Evolutionary conservation across 108 stramenopile genomes (phyloP), one percentile per base, ranked within the genome.

Genomic region (Nitzschia sp.): DNA sequence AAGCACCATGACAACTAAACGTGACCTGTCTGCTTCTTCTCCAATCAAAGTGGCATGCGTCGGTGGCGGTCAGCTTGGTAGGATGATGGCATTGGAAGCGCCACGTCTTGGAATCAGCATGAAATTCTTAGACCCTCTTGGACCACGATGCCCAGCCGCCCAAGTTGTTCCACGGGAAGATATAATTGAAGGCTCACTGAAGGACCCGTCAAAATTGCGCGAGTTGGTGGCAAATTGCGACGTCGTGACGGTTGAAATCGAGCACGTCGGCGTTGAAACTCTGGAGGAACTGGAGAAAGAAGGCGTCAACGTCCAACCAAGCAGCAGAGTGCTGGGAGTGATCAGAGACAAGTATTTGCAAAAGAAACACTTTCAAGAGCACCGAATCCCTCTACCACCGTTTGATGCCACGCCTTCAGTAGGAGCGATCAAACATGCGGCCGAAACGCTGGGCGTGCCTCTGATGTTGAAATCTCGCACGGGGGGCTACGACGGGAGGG

Each of bases 1-100:
- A n/a, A n/a, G n/a, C n/a, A 42, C 38, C 9, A 42, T 42, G 38
- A 13, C 38, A 42, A 6, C 38, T n/a, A n/a, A 15, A 51, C 49
- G 49, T 19, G 49, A 19, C 11, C 13, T 51, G 18, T 51, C 49
- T 21, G 49, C 49, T 51, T 51, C 49, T 8, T 42, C 38, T 42
- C 73, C 84, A 11, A 64, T 89, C 5, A 72, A 74, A 17, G 93
- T 99, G 26, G 97, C 95, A 13, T 96, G 98, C 51, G 88, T 99
- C 24, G 99, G 99, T 23, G 99, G 99, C 29, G 99, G 99, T 25
- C 99, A 99, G 69, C 82, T 99, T 46, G 99, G 99, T 15, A 95
- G 97, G 31, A 99, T 99, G 99, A 98, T 98, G 98, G 95, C 95
- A 17, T 77, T 98, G 59, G 98, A 97, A 64, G 96, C 95, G 6